Conservation (phyloP, 139 green algal species). For the Zygnema cylindricum region DNA sequence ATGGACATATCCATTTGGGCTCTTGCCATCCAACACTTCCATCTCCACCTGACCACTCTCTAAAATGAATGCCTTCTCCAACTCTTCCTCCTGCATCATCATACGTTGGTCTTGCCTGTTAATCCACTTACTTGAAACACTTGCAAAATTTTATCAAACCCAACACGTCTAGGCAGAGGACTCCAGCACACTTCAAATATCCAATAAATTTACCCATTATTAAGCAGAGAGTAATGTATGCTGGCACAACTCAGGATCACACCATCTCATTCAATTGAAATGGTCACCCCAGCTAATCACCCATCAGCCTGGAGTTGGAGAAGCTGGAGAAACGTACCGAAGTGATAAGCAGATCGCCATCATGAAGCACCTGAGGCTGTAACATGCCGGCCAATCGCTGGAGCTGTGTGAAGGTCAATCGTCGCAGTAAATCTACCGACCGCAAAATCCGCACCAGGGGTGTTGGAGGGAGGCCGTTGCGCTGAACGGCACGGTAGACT, state of each 20-base stretch:
- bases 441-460: constrained; percentile 62
- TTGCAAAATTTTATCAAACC: no score
- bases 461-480: background rate
- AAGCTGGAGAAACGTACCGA: background rate
- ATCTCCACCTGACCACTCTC: background rate
- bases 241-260: no score
- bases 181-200: no score
- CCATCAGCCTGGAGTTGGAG: no score
- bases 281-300: no score
- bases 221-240: no score
- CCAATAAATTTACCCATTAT: no score
- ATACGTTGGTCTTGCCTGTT: no score
- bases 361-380: background rate
- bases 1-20: background rate
- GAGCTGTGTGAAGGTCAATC: constrained; percentile 62
- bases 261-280: no score
- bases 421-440: constrained; percentile 48
- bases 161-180: no score
- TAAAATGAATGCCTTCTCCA: background rate
- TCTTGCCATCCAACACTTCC: background rate
- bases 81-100: background rate
- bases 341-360: constrained; percentile 5
- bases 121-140: background rate
- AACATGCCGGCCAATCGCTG: constrained; percentile 48
- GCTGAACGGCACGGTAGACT: constrained; percentile 65